A percentile compares a stretch with the other conserved stretches of the same genome.
These are phyloP conservation scores for Asterella californica DNA, from an alignment of 225 moss, liverwort and hornwort genomes.

Conservation along the genomic window DNA sequence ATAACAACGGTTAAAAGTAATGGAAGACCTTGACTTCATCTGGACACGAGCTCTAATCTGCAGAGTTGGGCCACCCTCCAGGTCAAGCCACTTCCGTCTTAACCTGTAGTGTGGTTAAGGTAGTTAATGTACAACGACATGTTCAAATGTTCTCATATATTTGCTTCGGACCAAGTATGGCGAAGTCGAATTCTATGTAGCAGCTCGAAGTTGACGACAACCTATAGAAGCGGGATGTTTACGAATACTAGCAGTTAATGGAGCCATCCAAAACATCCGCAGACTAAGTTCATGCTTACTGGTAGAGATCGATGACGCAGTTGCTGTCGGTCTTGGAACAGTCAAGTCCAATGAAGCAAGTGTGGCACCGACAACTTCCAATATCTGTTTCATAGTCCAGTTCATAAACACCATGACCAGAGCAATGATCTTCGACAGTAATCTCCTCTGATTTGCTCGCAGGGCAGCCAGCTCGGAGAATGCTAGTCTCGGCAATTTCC, in stretches of 20 bases:
- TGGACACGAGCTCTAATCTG: background rate
- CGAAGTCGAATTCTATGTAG: no score
- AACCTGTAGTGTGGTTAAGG: no score
- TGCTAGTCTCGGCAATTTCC: background rate
- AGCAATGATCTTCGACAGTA: slow-evolving; percentile 48
- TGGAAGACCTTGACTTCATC: background rate
- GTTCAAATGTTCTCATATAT: background rate
- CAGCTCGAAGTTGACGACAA: background rate
- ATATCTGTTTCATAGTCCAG: slow-evolving; percentile 28
- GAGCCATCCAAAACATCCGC: no score
- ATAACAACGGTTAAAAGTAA: background rate
- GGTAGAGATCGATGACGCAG: slow-evolving; percentile 83
- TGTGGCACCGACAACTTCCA: slow-evolving; percentile 65
- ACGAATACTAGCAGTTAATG: background rate
- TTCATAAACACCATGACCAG: slow-evolving; percentile 66
- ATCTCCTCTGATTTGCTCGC: background rate
- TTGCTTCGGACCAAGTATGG: background rate
- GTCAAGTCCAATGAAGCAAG: slow-evolving; percentile 71
- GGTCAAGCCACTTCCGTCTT: background rate
- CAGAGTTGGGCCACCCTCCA: background rate
- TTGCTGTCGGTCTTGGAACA: slow-evolving; percentile 52
- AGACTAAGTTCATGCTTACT: slow-evolving; percentile 45
- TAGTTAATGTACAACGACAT: no score
- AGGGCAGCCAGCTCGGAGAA: background rate
- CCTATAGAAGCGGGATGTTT: no score